Evolutionary conservation across 208 protist species (phyloP), one percentile per base, ranked within the genome.

Genomic region (Herpetomonas tarakana): DNA sequence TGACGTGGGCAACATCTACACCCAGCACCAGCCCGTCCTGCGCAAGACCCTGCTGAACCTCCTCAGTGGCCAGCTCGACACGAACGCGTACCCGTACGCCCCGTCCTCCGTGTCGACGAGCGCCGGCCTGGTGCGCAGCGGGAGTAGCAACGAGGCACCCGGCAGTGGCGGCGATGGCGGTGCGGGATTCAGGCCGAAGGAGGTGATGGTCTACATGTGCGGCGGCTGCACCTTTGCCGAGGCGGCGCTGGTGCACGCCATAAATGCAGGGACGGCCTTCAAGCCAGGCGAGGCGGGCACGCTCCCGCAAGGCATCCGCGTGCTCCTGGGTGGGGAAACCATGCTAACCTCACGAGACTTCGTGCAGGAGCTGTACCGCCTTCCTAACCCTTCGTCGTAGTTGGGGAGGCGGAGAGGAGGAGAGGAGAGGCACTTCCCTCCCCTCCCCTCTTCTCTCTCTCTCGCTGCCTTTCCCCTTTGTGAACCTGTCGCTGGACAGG

Each of bases 1-100:
- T 24, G 83, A 91, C 58, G 93, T 97, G 22, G 83, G 90, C n/a
- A 99, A 99, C 66, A 93, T 99, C 22, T 99, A 98, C 83, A 99
- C 97, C 0, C 94, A 98, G 78, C 98, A 99, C 72, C 82, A 97
- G 75, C 96, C 97, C 16, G 64, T 91, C 18, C 62, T 99, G 50
- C 81, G 87, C 51, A 69, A 85, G 27, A 93, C 86, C 2, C 59
- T 99, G 28, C 71, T 78, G 68, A 72, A 91, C 64, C 56, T 90
- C 18, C 82, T 82, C 55, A 84, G 68, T 44, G 85, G 85, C 28
- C 60, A 67, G 57, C 72, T 94, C 6, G 65, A 84, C 31, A 4
- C 50, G 1, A 66, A 55, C 6, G 58, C 58, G 18, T 89, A 87
- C 57, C 84, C 83, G n/a, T 91, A 90, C 62, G 44, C 72, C 24